Evolutionary conservation across 2,329 filamentous ascomycete species (phyloP).

Genomic region (Arthrocladium fulminans): DNA sequence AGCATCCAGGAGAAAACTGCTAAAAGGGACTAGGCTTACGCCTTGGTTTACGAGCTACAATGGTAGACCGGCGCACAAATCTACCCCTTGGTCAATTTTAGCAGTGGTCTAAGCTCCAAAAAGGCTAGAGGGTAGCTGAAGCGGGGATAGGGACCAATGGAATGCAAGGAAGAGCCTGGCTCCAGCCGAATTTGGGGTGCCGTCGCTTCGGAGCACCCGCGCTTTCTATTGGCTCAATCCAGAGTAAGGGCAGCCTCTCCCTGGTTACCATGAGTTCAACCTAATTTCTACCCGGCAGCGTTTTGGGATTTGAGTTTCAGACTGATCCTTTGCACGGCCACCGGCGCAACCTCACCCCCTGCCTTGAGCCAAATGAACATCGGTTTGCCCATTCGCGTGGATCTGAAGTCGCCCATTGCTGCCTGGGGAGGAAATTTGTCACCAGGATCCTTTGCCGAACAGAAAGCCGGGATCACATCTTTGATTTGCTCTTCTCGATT

Average conservation of each 20-base stretch:
- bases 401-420: too few relatives aligned
- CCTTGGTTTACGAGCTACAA: too few relatives aligned
- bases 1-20: not conserved
- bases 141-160: not conserved
- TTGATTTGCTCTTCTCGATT: not conserved
- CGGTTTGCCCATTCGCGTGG: not conserved
- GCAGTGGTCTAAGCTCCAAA: not conserved
- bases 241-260: too few relatives aligned
- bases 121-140: not conserved
- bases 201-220: too few relatives aligned
- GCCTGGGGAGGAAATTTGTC: not conserved
- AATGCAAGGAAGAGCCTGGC: not conserved
- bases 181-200: not conserved
- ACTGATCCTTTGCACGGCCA: not conserved
- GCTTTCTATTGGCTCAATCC: not conserved
- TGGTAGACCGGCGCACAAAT: not conserved
- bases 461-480: not conserved
- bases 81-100: not conserved
- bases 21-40: too few relatives aligned
- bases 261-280: not conserved
- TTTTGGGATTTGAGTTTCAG: slow-evolving; percentile 1
- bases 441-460: not conserved
- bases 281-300: not conserved
- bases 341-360: not conserved
- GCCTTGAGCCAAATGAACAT: not conserved